Evolutionary conservation across 2,329 filamentous ascomycete species (phyloP), one percentile per base, ranked within the genome.

Genomic region (Bertia moriformis): DNA sequence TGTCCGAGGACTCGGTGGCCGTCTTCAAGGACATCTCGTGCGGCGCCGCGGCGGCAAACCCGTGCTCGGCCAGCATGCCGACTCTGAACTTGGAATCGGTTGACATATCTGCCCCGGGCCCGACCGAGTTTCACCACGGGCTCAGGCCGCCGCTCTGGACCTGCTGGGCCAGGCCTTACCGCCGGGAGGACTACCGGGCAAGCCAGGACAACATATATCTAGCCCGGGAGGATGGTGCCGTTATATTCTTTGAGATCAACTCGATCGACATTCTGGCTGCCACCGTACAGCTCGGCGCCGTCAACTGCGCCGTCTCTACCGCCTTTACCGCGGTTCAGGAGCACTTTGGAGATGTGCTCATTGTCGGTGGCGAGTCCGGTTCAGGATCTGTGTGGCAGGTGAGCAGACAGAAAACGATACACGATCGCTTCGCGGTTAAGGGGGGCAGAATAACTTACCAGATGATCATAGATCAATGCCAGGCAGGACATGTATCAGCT

Each of bases 211-310:
- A 79, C 43, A 75, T 96, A 37, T 94, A 91, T 51, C 63, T 98
- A 14, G 83, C 82, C 7, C 76, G 88, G 40, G 89, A 96, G 58
- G 89, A 96, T 52, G 91, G 91, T 3, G 64, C 78, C 38, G 69
- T 95, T 5, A 71, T 78, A 39, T 83, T 81, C 45, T 58, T 89
- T 3, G 78, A 86, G 46, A 74, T 85, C 42, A 71, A 73, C 33
- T 67, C 68, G 20, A n/a, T n/a, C n/a, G n/a, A n/a, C n/a, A n/a
- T n/a, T n/a, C n/a, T n/a, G n/a, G n/a, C n/a, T n/a, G n/a, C n/a
- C n/a, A n/a, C n/a, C n/a, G n/a, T n/a, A n/a, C n/a, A n/a, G n/a
- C n/a, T n/a, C n/a, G n/a, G n/a, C n/a, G n/a, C n/a, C n/a, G n/a
- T n/a, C n/a, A n/a, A 78, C 72, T 2, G 86, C n/a, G n/a, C n/a